Evolutionary conservation across 805 yeast genomes (phyloP), one percentile per base, ranked within the genome.

Genomic region (Hanseniaspora guilliermondii): DNA sequence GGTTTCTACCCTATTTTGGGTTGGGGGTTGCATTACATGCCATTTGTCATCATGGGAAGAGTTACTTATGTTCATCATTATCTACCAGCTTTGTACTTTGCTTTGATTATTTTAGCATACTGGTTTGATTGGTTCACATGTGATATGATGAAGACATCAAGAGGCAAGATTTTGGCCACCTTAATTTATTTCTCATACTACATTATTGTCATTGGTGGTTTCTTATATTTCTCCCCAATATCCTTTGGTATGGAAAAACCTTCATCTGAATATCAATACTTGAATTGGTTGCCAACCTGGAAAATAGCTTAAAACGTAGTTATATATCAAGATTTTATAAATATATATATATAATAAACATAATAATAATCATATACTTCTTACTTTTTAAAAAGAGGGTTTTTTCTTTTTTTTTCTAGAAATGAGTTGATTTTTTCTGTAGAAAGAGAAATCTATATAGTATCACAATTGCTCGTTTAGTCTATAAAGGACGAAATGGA

Each of bases 11-110:
- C 95, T 49, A 76, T 85, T 76, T 69, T 85, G 50, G 93, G 87
- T 12, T 85, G 91, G 88, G 80, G 85, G 37, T 72, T 84, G 65
- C 93, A 85, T 66, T 85, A 73, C 67, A 65, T 77, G 64, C 91
- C 95, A 32, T 85, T 85, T 60, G 76, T 79, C 33, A 72, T 85
- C 49, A 85, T 85, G 95, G 83, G 87, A 16, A 78, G 95, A 74
- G 93, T 85, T 60, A 83, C 91, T 0, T 85, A 85, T 62, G 87
- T 83, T 45, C 95, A 85, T 66, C 95, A 85, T 70, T 85, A 85
- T 67, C 72, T 84, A 63, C 95, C 95, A 47, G 89, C 93, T 0
- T 72, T 85, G 59, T 85, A 85, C 68, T 85, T 85, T 67, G 87
- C 87, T 50, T 70, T 82, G 68, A 67, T 80, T 53, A 77, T 78